These are phyloP conservation scores for Curvularia sp. DNA, from an alignment of 2,329 filamentous ascomycete genomes.

Conservation along the genomic window DNA sequence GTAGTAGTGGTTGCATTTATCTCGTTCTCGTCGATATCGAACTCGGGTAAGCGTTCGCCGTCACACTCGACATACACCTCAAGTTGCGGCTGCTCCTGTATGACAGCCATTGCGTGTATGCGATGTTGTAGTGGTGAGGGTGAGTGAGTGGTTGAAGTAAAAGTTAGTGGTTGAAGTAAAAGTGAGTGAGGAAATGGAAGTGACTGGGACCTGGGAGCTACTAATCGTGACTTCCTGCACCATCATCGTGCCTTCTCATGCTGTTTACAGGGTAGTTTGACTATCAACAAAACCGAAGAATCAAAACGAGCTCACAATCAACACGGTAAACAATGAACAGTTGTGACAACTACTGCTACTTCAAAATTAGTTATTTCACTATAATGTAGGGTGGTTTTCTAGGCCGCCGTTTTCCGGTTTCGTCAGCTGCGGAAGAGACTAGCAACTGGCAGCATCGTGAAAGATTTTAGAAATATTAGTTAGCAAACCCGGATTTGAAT, in stretches of 20 bases:
- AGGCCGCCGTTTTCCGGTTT: no score
- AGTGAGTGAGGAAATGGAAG: neutral
- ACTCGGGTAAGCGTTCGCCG: slow-evolving; percentile 31
- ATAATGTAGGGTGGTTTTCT: no score
- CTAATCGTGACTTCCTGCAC: neutral
- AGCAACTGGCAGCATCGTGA: neutral
- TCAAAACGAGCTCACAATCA: no score
- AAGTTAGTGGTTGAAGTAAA: neutral
- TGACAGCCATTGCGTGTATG: slow-evolving; percentile 29
- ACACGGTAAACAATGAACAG: no score
- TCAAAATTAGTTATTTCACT: no score
- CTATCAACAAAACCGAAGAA: neutral
- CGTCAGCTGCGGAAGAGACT: no score
- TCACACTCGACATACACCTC: slow-evolving; percentile 30
- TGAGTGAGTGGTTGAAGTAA: neutral
- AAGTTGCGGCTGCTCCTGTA: slow-evolving; percentile 18
- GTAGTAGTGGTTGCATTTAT: slow-evolving; percentile 10
- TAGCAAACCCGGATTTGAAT: neutral
- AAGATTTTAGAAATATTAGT: no score
- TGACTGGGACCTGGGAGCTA: neutral
- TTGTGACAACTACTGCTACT: no score
- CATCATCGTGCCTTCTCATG: neutral
- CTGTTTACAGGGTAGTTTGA: neutral
- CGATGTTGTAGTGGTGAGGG: neutral
- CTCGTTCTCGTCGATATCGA: slow-evolving; percentile 28